Evolutionary conservation across 2,329 filamentous ascomycete genomes (phyloP).

Genomic region (Escovopsis weberi): DNA sequence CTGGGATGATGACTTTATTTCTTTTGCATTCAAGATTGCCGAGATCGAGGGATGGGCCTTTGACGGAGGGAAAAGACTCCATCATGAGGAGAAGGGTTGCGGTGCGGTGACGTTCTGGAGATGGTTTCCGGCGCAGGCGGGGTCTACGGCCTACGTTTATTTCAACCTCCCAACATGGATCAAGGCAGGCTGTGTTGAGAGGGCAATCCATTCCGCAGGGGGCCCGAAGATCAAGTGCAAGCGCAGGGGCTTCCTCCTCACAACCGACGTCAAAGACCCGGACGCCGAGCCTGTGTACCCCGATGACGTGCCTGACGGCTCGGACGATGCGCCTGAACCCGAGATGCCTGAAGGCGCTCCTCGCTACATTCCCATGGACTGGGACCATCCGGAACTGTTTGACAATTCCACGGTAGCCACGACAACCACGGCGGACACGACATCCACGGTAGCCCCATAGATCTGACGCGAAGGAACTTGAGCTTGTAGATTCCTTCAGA

Average conservation of each 20-base stretch:
- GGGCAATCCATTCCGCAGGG: constrained; percentile 1
- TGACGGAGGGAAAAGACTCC: not conserved
- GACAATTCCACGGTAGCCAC: too few relatives aligned
- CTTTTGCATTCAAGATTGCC: not conserved
- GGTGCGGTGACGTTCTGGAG: constrained; percentile 1
- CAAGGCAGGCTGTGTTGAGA: constrained; percentile 2
- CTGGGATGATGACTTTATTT: not conserved
- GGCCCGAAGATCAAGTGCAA: not conserved
- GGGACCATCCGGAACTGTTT: not conserved
- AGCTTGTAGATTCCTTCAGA: too few relatives aligned
- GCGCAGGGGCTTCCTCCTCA: not conserved
- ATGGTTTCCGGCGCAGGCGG: not conserved
- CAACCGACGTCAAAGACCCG: not conserved
- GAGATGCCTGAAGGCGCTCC: not conserved
- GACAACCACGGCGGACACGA: too few relatives aligned
- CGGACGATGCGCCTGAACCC: too few relatives aligned
- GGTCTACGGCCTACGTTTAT: not conserved
- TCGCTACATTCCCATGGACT: not conserved
- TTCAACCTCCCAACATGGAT: not conserved
- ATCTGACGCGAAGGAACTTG: too few relatives aligned
- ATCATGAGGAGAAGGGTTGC: constrained; percentile 1
- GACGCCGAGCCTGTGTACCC: not conserved
- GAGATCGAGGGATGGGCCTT: not conserved
- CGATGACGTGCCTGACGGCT: not conserved
- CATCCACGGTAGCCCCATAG: too few relatives aligned